Evolutionary conservation across 257 asterid species (phyloP), one percentile per base, ranked within the genome.

Genomic region (Mitragyna speciosa): DNA sequence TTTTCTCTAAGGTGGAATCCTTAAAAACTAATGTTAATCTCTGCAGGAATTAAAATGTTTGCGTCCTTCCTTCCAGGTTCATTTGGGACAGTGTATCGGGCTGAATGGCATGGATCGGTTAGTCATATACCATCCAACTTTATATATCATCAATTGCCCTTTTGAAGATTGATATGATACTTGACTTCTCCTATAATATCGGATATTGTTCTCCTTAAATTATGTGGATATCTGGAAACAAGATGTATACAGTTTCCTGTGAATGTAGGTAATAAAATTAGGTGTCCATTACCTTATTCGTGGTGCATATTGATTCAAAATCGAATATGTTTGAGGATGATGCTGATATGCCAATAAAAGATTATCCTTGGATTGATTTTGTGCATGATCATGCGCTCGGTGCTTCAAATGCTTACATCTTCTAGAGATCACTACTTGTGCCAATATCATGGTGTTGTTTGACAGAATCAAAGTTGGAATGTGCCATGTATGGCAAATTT

Each of bases 51-150:
- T 79, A 84, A 80, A 76, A 36, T 76, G 1, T 66, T 58, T 82
- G 8, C 68, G 12, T 83, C 58, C 33, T 56, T 63, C 56, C 66
- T 80, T 59, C 64, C 84, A 96, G 99, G 99, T 77, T 96, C 99
- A 75, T 96, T 96, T 86, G 99, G 99, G 87, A 94, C 97, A 26
- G 99, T 96, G 81, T 96, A 93, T 88, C 97, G 99, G 77, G 99
- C 98, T 80, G 99, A 96, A 71, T 96, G 99, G 99, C 96, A 96
- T 87, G 99, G 98, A 84, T 93, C 97, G 78, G 98, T 94, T 49
- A 90, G 99, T 88, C 51, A 69, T 70, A 80, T 52, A 72, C 68
- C 80, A 74, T 39, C 52, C 56, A 20, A 65, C 75, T 84, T 75
- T 80, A 65, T 74, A 61, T 76, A 45, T 75, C 71, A 17, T 75